Conservation (phyloP, 2,329 filamentous ascomycete genomes). For the Chrysoporthe puriensis region DNA sequence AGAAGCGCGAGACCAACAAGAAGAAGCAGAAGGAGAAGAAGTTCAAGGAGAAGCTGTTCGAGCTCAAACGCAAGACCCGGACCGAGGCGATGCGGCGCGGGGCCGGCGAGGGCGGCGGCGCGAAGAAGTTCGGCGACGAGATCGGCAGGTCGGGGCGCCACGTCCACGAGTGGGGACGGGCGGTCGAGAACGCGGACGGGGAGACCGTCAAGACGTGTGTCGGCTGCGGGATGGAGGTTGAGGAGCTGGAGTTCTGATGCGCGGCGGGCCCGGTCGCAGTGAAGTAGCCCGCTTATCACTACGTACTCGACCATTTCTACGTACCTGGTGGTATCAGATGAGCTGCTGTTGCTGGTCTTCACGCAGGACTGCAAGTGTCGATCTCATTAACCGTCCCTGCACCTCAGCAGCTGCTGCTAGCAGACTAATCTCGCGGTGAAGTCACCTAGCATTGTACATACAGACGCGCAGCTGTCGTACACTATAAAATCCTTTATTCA, state of each 20-base stretch:
- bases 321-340: background rate
- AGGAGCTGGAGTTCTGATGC: constrained; percentile 71
- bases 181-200: constrained; percentile 71
- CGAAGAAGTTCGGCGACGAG: constrained; percentile 67
- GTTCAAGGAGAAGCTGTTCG: constrained; percentile 85
- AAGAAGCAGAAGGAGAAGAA: constrained; percentile 88
- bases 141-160: constrained; percentile 61
- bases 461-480: too few relatives aligned
- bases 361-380: too few relatives aligned
- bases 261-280: background rate
- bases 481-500: too few relatives aligned
- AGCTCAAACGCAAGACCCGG: constrained; percentile 90
- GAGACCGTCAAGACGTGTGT: constrained; percentile 80
- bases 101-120: constrained; percentile 70
- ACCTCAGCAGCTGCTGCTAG: too few relatives aligned
- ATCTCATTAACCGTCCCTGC: too few relatives aligned
- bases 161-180: constrained; percentile 83
- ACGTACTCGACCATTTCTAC: background rate
- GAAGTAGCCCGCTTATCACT: background rate
- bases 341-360: background rate
- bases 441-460: too few relatives aligned
- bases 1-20: constrained; percentile 75
- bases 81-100: constrained; percentile 86
- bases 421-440: too few relatives aligned
- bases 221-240: constrained; percentile 77